Evolutionary conservation across 1,284 basidiomycete species (phyloP).

Genomic region (Coriolopsis trogii): DNA sequence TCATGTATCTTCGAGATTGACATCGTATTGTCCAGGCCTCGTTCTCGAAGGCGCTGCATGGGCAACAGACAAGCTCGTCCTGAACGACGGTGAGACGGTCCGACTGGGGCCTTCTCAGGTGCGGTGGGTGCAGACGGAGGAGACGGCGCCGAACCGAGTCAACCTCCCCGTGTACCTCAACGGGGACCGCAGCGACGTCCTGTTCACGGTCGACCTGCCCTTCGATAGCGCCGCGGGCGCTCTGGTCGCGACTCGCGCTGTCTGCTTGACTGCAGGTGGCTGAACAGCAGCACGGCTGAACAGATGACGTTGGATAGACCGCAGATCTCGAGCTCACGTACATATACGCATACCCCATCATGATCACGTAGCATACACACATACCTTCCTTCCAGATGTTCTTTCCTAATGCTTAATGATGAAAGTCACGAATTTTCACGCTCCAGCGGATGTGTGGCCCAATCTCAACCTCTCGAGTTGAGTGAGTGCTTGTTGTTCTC

Average conservation of each 20-base stretch:
- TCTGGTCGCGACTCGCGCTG: conserved; percentile 77
- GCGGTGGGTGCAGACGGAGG: conserved; percentile 79
- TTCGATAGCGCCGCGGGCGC: conserved; percentile 68
- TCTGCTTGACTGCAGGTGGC: conserved; percentile 72
- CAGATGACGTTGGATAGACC: conserved; percentile 13
- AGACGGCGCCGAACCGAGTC: conserved; percentile 48
- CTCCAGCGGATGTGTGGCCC: neutral
- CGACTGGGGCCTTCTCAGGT: conserved; percentile 80
- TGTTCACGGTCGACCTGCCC: conserved; percentile 85
- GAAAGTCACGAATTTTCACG: conserved; percentile 17
- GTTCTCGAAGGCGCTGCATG: conserved; percentile 86
- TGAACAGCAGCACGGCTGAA: conserved; percentile 11
- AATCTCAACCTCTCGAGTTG: neutral
- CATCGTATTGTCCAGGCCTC: conserved; percentile 63
- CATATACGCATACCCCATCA: conserved; percentile 21
- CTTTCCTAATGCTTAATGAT: conserved; percentile 26
- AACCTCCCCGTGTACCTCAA: conserved; percentile 93
- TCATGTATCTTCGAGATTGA: neutral
- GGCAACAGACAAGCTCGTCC: conserved; percentile 62
- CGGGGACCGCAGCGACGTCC: conserved; percentile 83
- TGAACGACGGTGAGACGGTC: conserved; percentile 84
- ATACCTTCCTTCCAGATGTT: conserved; percentile 15
- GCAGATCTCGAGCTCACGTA: conserved; percentile 8
- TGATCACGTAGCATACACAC: conserved; percentile 23
- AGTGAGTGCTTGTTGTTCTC: neutral